These are phyloP conservation scores for Mucor racemosus DNA, from an alignment of 371 early-diverging fungal species.

Conservation along the genomic window DNA sequence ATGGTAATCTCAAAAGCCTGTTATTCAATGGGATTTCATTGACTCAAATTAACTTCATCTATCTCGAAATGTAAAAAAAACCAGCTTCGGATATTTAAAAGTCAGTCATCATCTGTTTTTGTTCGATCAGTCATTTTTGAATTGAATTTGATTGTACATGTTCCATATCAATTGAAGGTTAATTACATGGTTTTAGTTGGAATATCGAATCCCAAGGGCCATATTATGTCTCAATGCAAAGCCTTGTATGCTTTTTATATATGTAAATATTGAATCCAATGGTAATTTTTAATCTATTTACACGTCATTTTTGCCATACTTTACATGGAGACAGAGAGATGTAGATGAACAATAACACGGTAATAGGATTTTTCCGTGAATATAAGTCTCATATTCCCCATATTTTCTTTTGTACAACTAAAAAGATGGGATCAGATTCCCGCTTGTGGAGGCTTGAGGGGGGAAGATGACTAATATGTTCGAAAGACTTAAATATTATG, in stretches of 20 bases:
- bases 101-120: background rate
- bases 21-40: background rate
- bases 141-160: background rate
- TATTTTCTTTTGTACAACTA: background rate
- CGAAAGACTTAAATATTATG: background rate
- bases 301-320: background rate
- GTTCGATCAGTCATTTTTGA: background rate
- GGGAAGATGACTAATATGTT: background rate
- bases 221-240: background rate
- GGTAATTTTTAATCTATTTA: background rate
- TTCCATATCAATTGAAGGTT: background rate
- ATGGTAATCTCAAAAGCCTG: constrained; percentile 1
- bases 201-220: background rate
- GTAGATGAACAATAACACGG: background rate
- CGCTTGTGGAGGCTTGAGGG: background rate
- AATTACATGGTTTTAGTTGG: too few relatives aligned
- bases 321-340: background rate
- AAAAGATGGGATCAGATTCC: background rate
- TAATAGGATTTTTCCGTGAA: background rate
- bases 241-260: background rate
- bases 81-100: background rate
- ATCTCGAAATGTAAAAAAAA: background rate
- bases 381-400: background rate
- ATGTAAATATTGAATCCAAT: background rate
- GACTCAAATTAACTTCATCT: background rate